A percentile compares a stretch with the other conserved stretches of the same genome.
These are phyloP conservation scores for Leptographium procerum DNA, from an alignment of 2,329 filamentous ascomycete genomes.

Conservation along the genomic window DNA sequence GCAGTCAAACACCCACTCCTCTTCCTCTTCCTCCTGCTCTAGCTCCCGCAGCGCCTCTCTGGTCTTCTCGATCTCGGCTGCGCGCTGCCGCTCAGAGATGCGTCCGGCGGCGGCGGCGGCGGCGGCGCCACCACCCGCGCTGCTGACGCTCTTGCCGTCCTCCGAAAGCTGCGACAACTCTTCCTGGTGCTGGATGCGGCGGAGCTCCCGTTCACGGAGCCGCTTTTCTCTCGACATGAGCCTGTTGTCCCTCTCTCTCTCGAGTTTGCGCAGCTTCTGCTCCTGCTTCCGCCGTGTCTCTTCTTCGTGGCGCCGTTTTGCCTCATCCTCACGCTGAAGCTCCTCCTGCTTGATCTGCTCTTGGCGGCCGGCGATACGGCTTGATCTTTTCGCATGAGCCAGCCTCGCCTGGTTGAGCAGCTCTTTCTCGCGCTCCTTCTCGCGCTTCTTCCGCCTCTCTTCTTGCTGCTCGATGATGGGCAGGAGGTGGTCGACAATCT, in stretches of 20 bases:
- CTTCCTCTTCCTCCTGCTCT: slow-evolving; percentile 52
- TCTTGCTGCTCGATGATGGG: slow-evolving; percentile 75
- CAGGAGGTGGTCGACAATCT: slow-evolving; percentile 66
- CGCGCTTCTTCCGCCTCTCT: slow-evolving; percentile 61
- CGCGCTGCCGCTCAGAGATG: slow-evolving; percentile 68
- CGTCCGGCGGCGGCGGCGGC: no score
- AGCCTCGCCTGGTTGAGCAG: slow-evolving; percentile 72
- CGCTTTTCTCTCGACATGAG: slow-evolving; percentile 78
- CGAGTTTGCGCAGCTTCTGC: slow-evolving; percentile 43
- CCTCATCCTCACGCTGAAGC: slow-evolving; percentile 38
- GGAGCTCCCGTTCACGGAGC: slow-evolving; percentile 72
- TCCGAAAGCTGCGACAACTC: slow-evolving; percentile 71
- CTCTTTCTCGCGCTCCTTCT: slow-evolving; percentile 61
- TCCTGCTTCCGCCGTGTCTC: slow-evolving; percentile 56
- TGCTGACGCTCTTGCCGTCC: slow-evolving; percentile 51
- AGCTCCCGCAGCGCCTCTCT: slow-evolving; percentile 66
- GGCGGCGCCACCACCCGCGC: slow-evolving; percentile 27
- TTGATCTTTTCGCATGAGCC: slow-evolving; percentile 89
- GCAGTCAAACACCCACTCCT: slow-evolving; percentile 92
- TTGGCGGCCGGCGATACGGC: slow-evolving; percentile 69
- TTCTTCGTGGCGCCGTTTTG: slow-evolving; percentile 41
- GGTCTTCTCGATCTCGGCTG: slow-evolving; percentile 69
- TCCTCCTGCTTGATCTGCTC: slow-evolving; percentile 55
- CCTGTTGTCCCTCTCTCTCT: slow-evolving; percentile 66
- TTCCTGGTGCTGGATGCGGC: slow-evolving; percentile 73